Evolutionary conservation across 768 basidiomycete species (phyloP), one percentile per base, ranked within the genome.

Genomic region (Harrya chromipes): DNA sequence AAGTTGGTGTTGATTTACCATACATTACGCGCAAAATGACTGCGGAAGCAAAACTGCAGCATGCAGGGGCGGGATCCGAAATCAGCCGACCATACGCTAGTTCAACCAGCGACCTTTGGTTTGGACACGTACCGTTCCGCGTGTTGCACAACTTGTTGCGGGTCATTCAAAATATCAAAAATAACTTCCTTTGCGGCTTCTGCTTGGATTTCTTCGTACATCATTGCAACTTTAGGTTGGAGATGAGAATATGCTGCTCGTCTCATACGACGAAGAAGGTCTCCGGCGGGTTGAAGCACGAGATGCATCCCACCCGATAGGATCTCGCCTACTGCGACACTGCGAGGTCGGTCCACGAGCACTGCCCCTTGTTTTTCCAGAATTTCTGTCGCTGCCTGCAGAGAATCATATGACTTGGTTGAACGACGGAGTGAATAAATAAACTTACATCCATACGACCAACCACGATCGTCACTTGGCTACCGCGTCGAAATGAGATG

Each of bases 311-410:
- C 79, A 2, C 75, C 75, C 0, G 76, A 78, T 1, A 83, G 65
- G 0, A 79, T 78, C 38, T 82, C 80, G 1, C 76, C 75, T 0
- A 73, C 81, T 0, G 82, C 71, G 39, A 82, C 76, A 17, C 64
- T 67, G 2, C 58, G 56, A 11, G 81, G 81, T 29, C 82, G 65
- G 54, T 84, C 81, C 0, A 71, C 73, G 13, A 77, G 66, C 0
- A 67, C 55, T 0, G 73, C 76, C 0, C 82, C 80, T 56, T 81
- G 76, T 40, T 78, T 77, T 60, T 83, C 82, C 79, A 83, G 78
- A 47, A 83, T 76, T 4, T 83, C 79, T 0, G 76, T 67, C 0
- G 80, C 80, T 4, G 75, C 75, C 61, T 82, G 69, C 76, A 73
- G 46, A 78, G 71, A 1, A 24, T 16, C 0, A 74, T 74, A 11